These are phyloP conservation scores for Aspergillus sp. DNA, from an alignment of 2,329 filamentous ascomycete species.

Conservation along the genomic window DNA sequence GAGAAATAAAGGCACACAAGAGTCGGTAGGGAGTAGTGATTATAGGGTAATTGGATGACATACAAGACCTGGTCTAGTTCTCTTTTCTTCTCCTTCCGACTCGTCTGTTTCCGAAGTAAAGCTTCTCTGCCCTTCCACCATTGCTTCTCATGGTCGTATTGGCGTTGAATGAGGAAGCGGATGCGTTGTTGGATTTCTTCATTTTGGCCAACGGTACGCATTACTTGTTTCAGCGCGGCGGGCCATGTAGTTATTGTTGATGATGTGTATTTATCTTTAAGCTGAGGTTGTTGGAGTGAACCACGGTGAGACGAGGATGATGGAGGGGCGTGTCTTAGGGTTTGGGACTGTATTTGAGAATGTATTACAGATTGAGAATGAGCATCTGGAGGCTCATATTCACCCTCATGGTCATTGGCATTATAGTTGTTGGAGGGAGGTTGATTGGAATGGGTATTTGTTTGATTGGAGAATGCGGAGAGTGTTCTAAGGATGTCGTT, in stretches of 20 bases:
- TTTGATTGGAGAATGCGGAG: constrained; percentile 33
- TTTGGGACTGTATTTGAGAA: not conserved
- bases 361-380: not conserved
- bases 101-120: constrained; percentile 52
- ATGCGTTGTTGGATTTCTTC: constrained; percentile 48
- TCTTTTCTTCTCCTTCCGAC: constrained; percentile 53
- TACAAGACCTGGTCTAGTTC: constrained; percentile 57
- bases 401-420: constrained; percentile 9
- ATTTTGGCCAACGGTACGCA: constrained; percentile 48
- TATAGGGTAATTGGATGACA: constrained; percentile 21
- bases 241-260: constrained; percentile 54
- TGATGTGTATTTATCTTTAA: constrained; percentile 20
- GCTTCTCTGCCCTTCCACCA: constrained; percentile 59
- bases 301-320: not conserved
- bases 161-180: constrained; percentile 60
- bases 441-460: constrained; percentile 1
- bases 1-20: not conserved
- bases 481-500: constrained; percentile 44
- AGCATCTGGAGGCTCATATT: constrained; percentile 23
- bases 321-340: not conserved
- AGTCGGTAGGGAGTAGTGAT: not conserved
- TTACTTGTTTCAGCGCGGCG: constrained; percentile 51
- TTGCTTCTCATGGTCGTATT: constrained; percentile 62
- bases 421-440: not conserved
- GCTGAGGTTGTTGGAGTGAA: not conserved